Base-by-base conservation (phyloP, 176 grass and related monocot genomes). In the Juncus effusus region DNA sequence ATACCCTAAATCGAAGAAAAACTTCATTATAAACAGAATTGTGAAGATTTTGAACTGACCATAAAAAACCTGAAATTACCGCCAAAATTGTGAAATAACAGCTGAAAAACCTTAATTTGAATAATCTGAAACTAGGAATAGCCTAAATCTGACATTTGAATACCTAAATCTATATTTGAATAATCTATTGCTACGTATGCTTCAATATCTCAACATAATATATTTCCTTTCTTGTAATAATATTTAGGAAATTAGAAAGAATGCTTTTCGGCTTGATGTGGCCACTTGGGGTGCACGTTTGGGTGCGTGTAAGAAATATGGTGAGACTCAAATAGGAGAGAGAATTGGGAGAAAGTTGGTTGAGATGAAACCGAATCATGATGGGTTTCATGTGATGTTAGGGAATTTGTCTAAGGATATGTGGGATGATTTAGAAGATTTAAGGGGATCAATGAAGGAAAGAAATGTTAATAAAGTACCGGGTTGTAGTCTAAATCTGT, bases 221-320 rank as follows among this genome's bases (percentile, higher is more conserved):
- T 28, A 1, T 28, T 28, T 28, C 19, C 0, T 28, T 28, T 28
- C 19, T 28, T 1, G 1, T 28, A 28, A 28, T 28, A 28, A 28
- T 28, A 28, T 28, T 28, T 28, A 28, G 1, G 1, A 28, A 28
- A 28, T 28, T 91, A 73, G 64, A 81, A 56, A 88, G 66, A 62
- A 96, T 96, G 87, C 92, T 9, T 70, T 96, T 58, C 70, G 77
- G 61, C 84, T 87, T 54, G 87, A 96, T 74, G 82, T 77, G 53
- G 74, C 87, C 72, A 89, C 81, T 49, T 88, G 91, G 91, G 91
- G 91, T 74, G 87, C 91, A 53, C 82, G 91, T 57, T 82, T 96
- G 61, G 74, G 70, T 63, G 87, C 87, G 61, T 96, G 87, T 62
- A 82, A 86, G 87, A 91, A 91, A 71, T 84, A 96, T 76, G 82